Percentiles rank a stretch among this genome's conserved stretches.
Evolutionary conservation across 768 basidiomycete species (phyloP).

Genomic region (Pholiota conissans): DNA sequence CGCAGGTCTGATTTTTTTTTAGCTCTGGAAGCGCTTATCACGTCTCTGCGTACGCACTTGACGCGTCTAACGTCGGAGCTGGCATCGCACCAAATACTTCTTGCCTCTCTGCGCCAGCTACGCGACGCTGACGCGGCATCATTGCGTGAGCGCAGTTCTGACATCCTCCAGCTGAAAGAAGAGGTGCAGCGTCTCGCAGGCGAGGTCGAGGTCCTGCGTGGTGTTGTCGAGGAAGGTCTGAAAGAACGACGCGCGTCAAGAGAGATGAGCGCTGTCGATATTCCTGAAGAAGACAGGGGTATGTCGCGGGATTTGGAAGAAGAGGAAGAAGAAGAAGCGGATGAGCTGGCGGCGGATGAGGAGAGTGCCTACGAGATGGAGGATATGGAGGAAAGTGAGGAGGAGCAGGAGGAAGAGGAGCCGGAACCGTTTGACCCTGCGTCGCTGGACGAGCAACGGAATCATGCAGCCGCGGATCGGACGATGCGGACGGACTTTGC

Average conservation of each 20-base stretch:
- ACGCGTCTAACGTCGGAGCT: constrained; percentile 78
- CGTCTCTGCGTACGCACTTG: constrained; percentile 72
- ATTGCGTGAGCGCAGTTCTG: constrained; percentile 59
- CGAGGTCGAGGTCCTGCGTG: constrained; percentile 85
- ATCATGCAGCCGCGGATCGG: constrained; percentile 32
- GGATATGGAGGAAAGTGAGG: constrained; percentile 26
- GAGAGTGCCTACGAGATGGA: constrained; percentile 18
- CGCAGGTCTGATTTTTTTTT: constrained; percentile 11
- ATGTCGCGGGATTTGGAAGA: constrained; percentile 36
- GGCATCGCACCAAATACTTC: constrained; percentile 69
- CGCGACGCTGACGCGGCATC: constrained; percentile 62
- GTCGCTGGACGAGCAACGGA: constrained; percentile 20
- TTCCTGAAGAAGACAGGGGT: constrained; percentile 29
- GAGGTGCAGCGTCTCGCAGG: constrained; percentile 82
- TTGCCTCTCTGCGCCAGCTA: constrained; percentile 62
- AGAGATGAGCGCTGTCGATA: constrained; percentile 33
- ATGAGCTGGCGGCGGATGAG: constrained; percentile 24
- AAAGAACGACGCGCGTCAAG: constrained; percentile 64
- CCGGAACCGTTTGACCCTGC: constrained; percentile 36
- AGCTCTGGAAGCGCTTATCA: constrained; percentile 84
- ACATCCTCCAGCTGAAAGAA: constrained; percentile 64
- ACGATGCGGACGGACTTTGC: constrained; percentile 57
- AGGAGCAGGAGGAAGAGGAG: constrained; percentile 28
- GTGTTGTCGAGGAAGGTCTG: constrained; percentile 85
- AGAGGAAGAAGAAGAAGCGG: constrained; percentile 25